Conservation (phyloP, 345 rosid genomes). For the Melaleuca alternifolia region DNA sequence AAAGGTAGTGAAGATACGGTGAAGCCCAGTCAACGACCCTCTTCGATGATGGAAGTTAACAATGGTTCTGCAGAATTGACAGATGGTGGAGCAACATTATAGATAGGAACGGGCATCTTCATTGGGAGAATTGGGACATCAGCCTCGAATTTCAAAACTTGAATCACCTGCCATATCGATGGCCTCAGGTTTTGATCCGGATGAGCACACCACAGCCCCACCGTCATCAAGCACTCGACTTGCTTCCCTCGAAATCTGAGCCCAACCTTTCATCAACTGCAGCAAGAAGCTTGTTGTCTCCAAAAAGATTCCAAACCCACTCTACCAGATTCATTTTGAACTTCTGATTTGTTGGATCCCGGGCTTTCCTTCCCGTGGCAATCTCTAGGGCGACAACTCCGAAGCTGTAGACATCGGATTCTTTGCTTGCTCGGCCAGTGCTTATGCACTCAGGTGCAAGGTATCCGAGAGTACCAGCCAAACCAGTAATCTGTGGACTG, state of each 20-base stretch:
- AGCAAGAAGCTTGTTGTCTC: conserved; percentile 7
- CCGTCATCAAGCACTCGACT: conserved; percentile 25
- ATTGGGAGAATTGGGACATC: conserved; percentile 28
- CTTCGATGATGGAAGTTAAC: conserved; percentile 5
- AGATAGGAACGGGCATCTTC: conserved; percentile 31
- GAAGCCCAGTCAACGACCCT: conserved; percentile 14
- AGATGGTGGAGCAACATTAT: conserved; percentile 10
- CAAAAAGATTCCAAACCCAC: conserved; percentile 39
- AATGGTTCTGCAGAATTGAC: conserved; percentile 19
- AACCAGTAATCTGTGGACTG: conserved; percentile 31
- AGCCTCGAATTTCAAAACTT: conserved; percentile 32
- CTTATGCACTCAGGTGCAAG: conserved; percentile 43
- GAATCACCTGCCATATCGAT: conserved; percentile 39
- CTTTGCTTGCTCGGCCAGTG: conserved; percentile 41
- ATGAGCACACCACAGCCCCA: conserved; percentile 58
- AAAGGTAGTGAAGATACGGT: no score
- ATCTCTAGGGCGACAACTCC: conserved; percentile 35
- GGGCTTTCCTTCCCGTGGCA: conserved; percentile 24
- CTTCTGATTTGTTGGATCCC: conserved; percentile 4
- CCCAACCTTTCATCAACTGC: conserved; percentile 24
- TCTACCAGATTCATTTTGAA: conserved; percentile 25
- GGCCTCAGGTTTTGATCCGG: conserved; percentile 37
- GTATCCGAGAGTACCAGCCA: conserved; percentile 55
- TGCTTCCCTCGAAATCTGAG: conserved; percentile 24
- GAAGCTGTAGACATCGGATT: conserved; percentile 36